A percentile compares a stretch with the other conserved stretches of the same genome.
phyloP scores from a whole-genome alignment of 331 rosid species.

The Malus hybrid region DNA sequence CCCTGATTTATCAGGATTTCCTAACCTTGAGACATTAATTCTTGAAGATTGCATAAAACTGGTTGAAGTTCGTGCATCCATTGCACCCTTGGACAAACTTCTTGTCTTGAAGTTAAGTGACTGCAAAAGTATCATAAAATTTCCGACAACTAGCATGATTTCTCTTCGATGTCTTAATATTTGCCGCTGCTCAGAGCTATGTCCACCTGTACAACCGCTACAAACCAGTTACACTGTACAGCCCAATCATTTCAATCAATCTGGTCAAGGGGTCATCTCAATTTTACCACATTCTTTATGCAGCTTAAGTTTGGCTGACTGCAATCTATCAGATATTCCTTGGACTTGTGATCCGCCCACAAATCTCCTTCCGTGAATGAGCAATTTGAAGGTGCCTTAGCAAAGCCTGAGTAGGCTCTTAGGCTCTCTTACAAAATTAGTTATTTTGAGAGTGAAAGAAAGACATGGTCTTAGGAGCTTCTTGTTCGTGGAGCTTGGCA shows the following conservation, averaged over 20 bases:
- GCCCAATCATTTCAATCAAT: background rate
- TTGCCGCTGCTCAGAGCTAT: constrained; percentile 2
- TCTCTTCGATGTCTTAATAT: background rate
- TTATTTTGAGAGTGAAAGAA: no score
- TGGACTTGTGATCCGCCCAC: background rate
- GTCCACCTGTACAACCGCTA: background rate
- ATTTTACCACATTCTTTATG: background rate
- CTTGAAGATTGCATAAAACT: background rate
- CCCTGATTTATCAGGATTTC: background rate
- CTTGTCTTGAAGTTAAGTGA: background rate
- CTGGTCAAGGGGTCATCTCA: background rate
- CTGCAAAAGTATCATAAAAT: background rate
- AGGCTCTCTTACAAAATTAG: no score
- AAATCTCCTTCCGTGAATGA: no score
- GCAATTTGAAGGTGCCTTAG: no score
- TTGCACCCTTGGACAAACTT: background rate
- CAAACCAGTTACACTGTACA: background rate
- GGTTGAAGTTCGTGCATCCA: background rate
- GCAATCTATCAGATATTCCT: background rate
- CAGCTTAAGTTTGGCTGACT: background rate
- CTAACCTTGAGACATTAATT: background rate
- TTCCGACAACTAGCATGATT: background rate
- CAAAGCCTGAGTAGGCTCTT: no score
- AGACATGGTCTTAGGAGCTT: no score
- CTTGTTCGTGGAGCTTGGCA: no score